Evolutionary conservation across 202 grass and related monocot genomes (phyloP).

Genomic region (Digitaria exilis): DNA sequence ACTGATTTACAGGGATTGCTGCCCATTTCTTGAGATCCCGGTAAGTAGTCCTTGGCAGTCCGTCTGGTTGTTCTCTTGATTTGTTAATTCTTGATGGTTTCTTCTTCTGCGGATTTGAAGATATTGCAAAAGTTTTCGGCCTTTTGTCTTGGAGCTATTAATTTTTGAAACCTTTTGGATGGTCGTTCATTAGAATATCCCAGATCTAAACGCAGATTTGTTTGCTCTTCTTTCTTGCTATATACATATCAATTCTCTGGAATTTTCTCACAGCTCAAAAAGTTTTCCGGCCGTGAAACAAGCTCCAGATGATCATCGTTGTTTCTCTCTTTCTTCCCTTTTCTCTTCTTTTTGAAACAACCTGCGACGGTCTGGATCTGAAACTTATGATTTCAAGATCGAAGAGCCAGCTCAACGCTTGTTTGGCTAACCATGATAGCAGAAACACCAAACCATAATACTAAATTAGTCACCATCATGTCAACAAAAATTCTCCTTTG

Average conservation of each 20-base stretch:
- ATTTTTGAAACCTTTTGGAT: background rate
- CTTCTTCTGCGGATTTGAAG: conserved; percentile 33
- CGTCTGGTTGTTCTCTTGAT: conserved; percentile 30
- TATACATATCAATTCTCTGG: background rate
- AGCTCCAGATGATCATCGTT: conserved; percentile 14
- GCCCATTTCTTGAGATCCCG: conserved; percentile 23
- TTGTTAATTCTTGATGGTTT: conserved; percentile 26
- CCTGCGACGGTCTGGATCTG: conserved; percentile 35
- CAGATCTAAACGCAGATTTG: conserved; percentile 40
- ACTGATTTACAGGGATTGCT: conserved; percentile 23
- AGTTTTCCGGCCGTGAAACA: background rate
- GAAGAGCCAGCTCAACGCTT: background rate
- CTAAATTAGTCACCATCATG: too few species aligned
- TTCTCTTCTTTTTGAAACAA: conserved; percentile 13
- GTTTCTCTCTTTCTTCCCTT: background rate
- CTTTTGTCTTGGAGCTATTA: background rate
- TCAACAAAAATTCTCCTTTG: background rate
- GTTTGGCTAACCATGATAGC: background rate
- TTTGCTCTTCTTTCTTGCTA: conserved; percentile 22
- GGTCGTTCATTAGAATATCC: conserved; percentile 44
- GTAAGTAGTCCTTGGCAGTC: conserved; percentile 26
- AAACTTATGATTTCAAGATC: background rate
- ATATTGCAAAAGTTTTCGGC: background rate
- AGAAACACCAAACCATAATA: background rate
- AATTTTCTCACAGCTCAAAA: background rate